phyloP scores from a whole-genome alignment of 179 eudicot species.

The Heliamphora pulchella region DNA sequence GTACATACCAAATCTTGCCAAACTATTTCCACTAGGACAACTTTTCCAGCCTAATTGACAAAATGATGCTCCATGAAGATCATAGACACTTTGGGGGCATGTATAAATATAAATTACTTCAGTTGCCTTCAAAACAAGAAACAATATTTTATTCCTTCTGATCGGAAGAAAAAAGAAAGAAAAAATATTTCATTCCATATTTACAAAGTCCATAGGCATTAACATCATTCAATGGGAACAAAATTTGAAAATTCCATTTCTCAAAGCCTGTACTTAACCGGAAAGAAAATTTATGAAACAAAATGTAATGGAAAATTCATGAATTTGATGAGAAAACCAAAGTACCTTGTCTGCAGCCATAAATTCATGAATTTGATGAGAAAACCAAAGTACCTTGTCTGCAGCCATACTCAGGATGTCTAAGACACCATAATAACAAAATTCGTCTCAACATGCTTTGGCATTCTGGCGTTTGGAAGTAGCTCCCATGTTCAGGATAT shows the following conservation, averaged over 20 bases:
- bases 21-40: background rate
- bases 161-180: background rate
- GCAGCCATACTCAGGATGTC: slow-evolving; percentile 90
- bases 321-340: background rate
- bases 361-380: background rate
- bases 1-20: background rate
- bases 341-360: too few species aligned
- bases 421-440: slow-evolving; percentile 86
- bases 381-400: slow-evolving; percentile 59
- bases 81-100: background rate
- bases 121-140: background rate
- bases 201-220: background rate
- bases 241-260: too few species aligned
- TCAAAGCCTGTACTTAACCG: background rate
- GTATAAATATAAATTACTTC: background rate
- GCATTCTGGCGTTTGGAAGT: slow-evolving; percentile 86
- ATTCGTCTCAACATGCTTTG: slow-evolving; percentile 88
- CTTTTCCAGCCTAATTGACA: background rate
- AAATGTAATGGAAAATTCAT: background rate
- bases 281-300: background rate
- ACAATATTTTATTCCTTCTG: background rate
- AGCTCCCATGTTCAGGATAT: slow-evolving; percentile 90
- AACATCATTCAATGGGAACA: background rate
- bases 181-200: background rate
- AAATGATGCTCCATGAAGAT: background rate